Conservation (phyloP, 441 rosid genomes). For the Rhodomyrtus psidioides region DNA sequence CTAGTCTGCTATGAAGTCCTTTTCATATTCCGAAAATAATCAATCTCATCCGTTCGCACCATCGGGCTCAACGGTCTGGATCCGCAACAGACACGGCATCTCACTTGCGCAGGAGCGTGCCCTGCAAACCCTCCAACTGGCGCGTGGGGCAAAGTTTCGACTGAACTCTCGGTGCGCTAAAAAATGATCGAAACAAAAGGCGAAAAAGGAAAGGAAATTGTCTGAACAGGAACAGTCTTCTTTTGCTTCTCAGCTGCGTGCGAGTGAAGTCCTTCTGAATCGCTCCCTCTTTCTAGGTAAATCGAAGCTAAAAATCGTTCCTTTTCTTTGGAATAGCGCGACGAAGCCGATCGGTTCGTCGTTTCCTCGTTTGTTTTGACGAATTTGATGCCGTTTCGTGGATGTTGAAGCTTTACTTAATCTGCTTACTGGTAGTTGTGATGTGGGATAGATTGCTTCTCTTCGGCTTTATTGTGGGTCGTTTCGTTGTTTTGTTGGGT, state of each 20-base stretch:
- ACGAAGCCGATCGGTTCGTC: background rate
- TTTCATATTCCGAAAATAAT: background rate
- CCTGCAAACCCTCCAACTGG: background rate
- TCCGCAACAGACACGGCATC: background rate
- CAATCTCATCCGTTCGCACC: background rate
- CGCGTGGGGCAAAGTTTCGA: background rate
- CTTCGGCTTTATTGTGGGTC: background rate
- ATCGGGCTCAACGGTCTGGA: background rate
- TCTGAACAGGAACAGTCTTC: background rate
- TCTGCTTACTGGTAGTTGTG: background rate
- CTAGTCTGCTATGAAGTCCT: background rate
- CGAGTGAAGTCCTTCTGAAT: background rate
- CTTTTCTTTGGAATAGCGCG: background rate
- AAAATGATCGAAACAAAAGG: background rate
- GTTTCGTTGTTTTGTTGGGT: background rate
- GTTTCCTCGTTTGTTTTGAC: background rate
- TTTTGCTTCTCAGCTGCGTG: background rate
- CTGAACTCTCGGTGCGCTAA: background rate
- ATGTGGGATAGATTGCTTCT: background rate
- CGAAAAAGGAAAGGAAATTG: background rate
- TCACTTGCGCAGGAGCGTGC: background rate
- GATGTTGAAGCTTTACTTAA: background rate
- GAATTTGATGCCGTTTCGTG: background rate
- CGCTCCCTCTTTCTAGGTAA: background rate
- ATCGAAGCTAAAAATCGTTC: background rate